Evolutionary conservation across 768 basidiomycete genomes (phyloP).

Genomic region (Hygrophorus pudorinus): DNA sequence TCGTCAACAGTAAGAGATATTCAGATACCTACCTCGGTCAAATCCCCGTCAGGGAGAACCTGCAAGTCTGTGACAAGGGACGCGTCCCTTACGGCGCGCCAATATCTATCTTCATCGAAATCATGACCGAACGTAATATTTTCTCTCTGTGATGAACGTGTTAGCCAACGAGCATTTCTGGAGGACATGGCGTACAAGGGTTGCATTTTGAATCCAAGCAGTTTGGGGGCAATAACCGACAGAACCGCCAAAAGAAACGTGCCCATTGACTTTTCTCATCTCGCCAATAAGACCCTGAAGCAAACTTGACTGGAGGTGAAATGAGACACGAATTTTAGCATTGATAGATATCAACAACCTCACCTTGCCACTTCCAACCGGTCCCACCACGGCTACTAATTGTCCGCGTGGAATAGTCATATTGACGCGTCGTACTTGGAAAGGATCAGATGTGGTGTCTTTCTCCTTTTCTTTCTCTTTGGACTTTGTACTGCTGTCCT

Average conservation of each 20-base stretch:
- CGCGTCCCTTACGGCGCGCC: constrained; percentile 48
- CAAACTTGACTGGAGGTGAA: constrained; percentile 22
- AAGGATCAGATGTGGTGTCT: constrained; percentile 22
- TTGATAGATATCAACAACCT: no score
- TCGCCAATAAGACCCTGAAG: constrained; percentile 61
- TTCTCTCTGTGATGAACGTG: constrained; percentile 32
- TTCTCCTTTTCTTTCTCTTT: constrained; percentile 11
- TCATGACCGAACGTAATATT: constrained; percentile 60
- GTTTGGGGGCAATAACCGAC: constrained; percentile 66
- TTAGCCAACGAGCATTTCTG: no score
- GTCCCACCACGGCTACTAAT: constrained; percentile 55
- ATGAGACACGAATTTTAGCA: no score
- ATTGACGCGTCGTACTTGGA: constrained; percentile 39
- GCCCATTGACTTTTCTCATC: constrained; percentile 46
- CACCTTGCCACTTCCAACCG: constrained; percentile 59
- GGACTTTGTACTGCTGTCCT: constrained; percentile 10
- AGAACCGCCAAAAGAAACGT: constrained; percentile 48
- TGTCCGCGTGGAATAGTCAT: constrained; percentile 47
- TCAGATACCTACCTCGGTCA: constrained; percentile 69
- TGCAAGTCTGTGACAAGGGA: constrained; percentile 56
- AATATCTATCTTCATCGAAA: constrained; percentile 57
- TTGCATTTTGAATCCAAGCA: constrained; percentile 70
- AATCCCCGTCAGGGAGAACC: constrained; percentile 59
- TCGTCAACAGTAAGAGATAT: neutral
- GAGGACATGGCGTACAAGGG: constrained; percentile 27